These are phyloP conservation scores for Alternaria gaisen DNA, from an alignment of 2,329 filamentous ascomycete species.

Conservation along the genomic window DNA sequence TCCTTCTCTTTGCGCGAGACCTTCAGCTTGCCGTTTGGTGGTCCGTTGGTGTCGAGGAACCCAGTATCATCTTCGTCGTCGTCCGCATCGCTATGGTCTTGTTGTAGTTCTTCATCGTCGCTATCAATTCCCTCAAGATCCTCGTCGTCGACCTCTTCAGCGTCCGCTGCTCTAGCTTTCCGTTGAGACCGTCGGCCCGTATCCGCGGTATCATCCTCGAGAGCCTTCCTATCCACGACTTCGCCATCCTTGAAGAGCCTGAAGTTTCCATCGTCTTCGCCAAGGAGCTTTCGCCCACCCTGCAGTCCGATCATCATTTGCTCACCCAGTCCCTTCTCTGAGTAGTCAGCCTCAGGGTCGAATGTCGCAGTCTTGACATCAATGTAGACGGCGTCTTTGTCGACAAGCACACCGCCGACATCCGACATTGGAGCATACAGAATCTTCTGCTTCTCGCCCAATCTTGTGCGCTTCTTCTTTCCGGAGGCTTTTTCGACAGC, in stretches of 20 bases:
- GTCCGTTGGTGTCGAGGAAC: slow-evolving; percentile 51
- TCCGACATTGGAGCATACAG: slow-evolving; percentile 98
- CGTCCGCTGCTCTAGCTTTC: slow-evolving; percentile 58
- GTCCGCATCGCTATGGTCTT: slow-evolving; percentile 57
- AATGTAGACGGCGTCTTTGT: slow-evolving; percentile 96
- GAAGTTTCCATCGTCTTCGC: slow-evolving; percentile 82
- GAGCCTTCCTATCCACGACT: slow-evolving; percentile 63
- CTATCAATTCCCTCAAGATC: slow-evolving; percentile 59
- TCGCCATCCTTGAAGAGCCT: slow-evolving; percentile 84
- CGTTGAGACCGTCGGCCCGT: slow-evolving; percentile 64
- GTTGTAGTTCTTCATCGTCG: slow-evolving; percentile 64
- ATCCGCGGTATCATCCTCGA: slow-evolving; percentile 65
- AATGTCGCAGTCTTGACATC: slow-evolving; percentile 78
- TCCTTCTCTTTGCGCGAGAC: slow-evolving; percentile 43
- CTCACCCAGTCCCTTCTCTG: slow-evolving; percentile 89
- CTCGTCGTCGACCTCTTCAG: slow-evolving; percentile 61
- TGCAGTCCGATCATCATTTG: slow-evolving; percentile 93
- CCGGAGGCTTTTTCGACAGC: slow-evolving; percentile 84
- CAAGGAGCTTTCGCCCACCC: slow-evolving; percentile 80
- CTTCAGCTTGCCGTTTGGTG: slow-evolving; percentile 49
- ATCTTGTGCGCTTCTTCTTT: slow-evolving; percentile 78
- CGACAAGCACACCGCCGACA: slow-evolving; percentile 92
- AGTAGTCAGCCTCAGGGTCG: slow-evolving; percentile 66
- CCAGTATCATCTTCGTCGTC: slow-evolving; percentile 63
- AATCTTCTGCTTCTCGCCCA: slow-evolving; percentile 97